phyloP scores from a whole-genome alignment of 805 yeast genomes.

The Metschnikowia koreensis region DNA sequence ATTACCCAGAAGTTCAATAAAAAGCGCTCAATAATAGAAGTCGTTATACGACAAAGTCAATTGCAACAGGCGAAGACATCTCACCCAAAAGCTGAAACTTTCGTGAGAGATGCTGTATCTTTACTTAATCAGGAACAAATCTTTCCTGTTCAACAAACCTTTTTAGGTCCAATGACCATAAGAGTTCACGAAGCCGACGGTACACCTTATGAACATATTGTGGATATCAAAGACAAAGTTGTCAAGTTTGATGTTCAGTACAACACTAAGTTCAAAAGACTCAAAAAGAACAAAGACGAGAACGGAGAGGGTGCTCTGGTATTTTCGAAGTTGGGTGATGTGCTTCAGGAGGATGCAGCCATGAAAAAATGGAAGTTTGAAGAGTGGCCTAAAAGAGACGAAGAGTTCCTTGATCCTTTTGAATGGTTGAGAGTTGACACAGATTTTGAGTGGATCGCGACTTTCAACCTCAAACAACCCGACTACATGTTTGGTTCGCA shows the following conservation, averaged over 20 bases:
- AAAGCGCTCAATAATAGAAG: constrained; percentile 89
- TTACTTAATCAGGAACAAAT: constrained; percentile 42
- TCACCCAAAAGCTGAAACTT: constrained; percentile 39
- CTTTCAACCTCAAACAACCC: constrained; percentile 77
- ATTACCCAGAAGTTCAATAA: constrained; percentile 91
- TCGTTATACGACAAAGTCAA: constrained; percentile 91
- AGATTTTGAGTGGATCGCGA: constrained; percentile 95
- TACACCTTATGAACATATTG: constrained; percentile 97
- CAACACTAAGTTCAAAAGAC: constrained; percentile 86
- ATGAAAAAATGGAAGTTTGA: constrained; percentile 67
- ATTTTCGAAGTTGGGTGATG: constrained; percentile 69
- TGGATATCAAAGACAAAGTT: constrained; percentile 78
- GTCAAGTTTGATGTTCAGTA: constrained; percentile 92
- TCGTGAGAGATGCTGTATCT: constrained; percentile 45
- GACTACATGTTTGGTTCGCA: constrained; percentile 95
- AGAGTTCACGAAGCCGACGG: constrained; percentile 98
- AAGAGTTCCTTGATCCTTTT: constrained; percentile 80
- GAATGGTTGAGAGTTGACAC: constrained; percentile 99
- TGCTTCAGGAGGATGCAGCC: constrained; percentile 60
- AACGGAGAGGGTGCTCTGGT: constrained; percentile 27
- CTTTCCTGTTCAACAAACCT: constrained; percentile 48
- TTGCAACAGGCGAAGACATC: constrained; percentile 49
- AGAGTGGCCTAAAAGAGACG: constrained; percentile 70
- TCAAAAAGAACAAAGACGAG: constrained; percentile 61
- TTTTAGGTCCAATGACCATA: constrained; percentile 94